These are phyloP conservation scores for Phytophthora macrochlamydospora DNA, from an alignment of 352 stramenopile species.

Conservation along the genomic window DNA sequence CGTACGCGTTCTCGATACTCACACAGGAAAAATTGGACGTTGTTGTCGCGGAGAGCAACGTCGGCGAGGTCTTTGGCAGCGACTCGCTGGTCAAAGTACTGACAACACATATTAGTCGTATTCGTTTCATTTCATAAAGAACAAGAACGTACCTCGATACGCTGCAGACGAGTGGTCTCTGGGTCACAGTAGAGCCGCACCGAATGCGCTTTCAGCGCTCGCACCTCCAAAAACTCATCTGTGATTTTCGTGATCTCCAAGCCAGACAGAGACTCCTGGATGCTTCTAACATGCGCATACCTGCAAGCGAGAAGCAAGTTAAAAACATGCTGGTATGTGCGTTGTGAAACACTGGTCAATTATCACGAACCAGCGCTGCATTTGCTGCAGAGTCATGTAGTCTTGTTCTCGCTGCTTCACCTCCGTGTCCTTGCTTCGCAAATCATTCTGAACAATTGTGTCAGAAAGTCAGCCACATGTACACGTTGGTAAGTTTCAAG, in stretches of 20 bases:
- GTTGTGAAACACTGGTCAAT: background rate
- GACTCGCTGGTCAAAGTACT: slow-evolving; percentile 38
- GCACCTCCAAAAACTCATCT: slow-evolving; percentile 67
- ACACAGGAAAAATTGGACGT: slow-evolving; percentile 57
- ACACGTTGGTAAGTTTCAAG: no score
- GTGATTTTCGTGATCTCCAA: slow-evolving; percentile 62
- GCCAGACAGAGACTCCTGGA: slow-evolving; percentile 57
- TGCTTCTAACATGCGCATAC: slow-evolving; percentile 68
- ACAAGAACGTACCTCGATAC: slow-evolving; percentile 52
- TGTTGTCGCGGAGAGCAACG: slow-evolving; percentile 63
- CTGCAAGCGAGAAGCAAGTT: slow-evolving; percentile 23
- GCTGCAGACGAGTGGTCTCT: slow-evolving; percentile 55
- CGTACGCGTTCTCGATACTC: slow-evolving; percentile 66
- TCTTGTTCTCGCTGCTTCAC: slow-evolving; percentile 80
- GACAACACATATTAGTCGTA: background rate
- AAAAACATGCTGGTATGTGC: no score
- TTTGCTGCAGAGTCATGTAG: slow-evolving; percentile 68
- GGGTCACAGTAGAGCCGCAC: slow-evolving; percentile 66
- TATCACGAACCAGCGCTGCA: slow-evolving; percentile 67
- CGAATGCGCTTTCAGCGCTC: slow-evolving; percentile 53
- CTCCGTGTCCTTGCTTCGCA: slow-evolving; percentile 69
- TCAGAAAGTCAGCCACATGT: background rate
- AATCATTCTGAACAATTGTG: slow-evolving; percentile 48
- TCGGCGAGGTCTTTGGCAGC: slow-evolving; percentile 51
- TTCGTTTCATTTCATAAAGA: no score